phyloP scores from a whole-genome alignment of 164 flowering plant species.

The Umbilicus rupestris region DNA sequence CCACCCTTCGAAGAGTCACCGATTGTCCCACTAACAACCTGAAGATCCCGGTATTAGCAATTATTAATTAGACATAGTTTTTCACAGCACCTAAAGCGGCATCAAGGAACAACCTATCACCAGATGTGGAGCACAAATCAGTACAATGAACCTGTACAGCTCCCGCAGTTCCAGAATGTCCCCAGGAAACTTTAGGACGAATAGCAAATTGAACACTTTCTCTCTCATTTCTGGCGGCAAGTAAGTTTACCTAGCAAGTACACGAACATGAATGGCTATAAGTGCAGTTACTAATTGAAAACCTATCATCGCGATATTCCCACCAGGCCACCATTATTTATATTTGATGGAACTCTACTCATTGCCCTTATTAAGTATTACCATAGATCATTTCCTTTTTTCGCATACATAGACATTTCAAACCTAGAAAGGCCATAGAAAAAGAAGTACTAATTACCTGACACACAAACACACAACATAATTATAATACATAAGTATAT shows the following conservation, averaged over 20 bases:
- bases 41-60: conserved; percentile 18
- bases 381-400: not conserved
- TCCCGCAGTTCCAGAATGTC: conserved; percentile 58
- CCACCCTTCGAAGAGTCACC: conserved; percentile 62
- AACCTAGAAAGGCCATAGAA: too few species aligned
- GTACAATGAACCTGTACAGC: conserved; percentile 69
- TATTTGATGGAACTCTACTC: not conserved
- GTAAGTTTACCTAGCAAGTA: conserved; percentile 55
- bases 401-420: not conserved
- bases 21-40: conserved; percentile 76
- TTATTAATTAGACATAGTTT: not conserved
- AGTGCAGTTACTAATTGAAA: not conserved
- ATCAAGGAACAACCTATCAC: conserved; percentile 60
- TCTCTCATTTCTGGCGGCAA: conserved; percentile 92
- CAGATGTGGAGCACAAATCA: conserved; percentile 75
- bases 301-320: not conserved
- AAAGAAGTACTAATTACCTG: not conserved
- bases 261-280: not conserved
- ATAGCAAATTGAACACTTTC: conserved; percentile 86
- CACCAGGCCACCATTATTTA: too few species aligned
- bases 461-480: not conserved
- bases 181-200: conserved; percentile 89
- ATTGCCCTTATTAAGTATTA: not conserved
- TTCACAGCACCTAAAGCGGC: not conserved
- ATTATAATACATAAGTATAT: not conserved